Evolutionary conservation across 495 filamentous ascomycete genomes (phyloP), one percentile per base, ranked within the genome.

Genomic region (Penicillium manginii): DNA sequence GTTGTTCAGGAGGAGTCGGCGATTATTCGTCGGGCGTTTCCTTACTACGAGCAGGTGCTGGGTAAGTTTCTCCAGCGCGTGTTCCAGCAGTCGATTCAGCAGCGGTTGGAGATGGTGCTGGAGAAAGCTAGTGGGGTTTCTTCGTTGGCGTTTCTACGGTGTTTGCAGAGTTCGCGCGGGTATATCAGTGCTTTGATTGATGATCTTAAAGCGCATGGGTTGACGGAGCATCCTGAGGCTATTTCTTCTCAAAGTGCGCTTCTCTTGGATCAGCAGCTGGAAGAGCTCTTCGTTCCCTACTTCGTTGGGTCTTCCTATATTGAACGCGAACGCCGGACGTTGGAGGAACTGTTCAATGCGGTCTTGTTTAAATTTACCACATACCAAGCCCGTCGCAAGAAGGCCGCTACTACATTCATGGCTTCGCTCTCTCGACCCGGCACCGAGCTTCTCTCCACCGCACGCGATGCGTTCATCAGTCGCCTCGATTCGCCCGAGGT

Each of bases 11-110:
- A 96, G 57, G 96, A 98, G 65, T 97, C 93, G 10, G 88, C 89
- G 60, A 96, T 96, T 67, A 97, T 99, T 63, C 93, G 91, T 66
- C 83, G 91, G 26, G 96, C 93, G 4, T 99, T 99, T 68, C 92
- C 96, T 2, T 98, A 91, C 73, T 91, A 96, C 63, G 96, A 99
- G 47, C 91, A 93, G 53, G 96, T 99, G 5, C 76, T 99, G 45
- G 84, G 86, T 37, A 91, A 91, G 58, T 99, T 99, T 62, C 75
- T 98, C 26, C 96, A 98, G 72, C 84, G 96, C 32, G 87, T 99
- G 6, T 99, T 98, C 69, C 93, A 99, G 68, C 96, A 99, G 70
- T 97, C 93, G 2, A 89, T 98, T 59, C 96, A 98, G 69, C 94
- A 98, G 72, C 81, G 92, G 3, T 80, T 99, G 12, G 96, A 99